phyloP scores from a whole-genome alignment of 1,139 yeast species.

The Diutina pseudorugosa region DNA sequence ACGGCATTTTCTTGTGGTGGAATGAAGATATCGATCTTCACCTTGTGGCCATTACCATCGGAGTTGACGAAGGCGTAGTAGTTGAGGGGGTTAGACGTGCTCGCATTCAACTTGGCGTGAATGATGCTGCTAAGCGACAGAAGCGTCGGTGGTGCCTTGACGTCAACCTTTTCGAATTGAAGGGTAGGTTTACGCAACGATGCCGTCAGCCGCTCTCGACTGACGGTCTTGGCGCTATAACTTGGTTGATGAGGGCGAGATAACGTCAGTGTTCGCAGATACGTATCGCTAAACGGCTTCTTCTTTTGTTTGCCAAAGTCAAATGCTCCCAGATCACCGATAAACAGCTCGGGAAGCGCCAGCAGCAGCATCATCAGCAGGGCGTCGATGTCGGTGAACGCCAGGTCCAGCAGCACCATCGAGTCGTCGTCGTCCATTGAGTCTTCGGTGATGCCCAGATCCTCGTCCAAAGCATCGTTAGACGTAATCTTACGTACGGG shows the following conservation, averaged over 20 bases:
- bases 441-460: neutral
- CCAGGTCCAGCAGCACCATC: neutral
- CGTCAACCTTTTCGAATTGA: neutral
- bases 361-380: slow-evolving; percentile 5
- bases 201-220: neutral
- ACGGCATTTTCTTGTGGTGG: slow-evolving; percentile 25
- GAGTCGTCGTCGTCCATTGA: neutral
- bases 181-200: neutral
- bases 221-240: neutral
- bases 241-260: neutral
- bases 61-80: slow-evolving; percentile 39
- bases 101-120: slow-evolving; percentile 21
- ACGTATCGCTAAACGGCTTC: neutral
- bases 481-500: neutral
- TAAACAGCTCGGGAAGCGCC: slow-evolving; percentile 2
- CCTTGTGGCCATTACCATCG: slow-evolving; percentile 13
- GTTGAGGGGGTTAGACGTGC: slow-evolving; percentile 36
- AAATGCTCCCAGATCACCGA: slow-evolving; percentile 1
- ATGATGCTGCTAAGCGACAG: slow-evolving; percentile 14
- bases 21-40: slow-evolving; percentile 23
- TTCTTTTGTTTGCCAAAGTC: neutral
- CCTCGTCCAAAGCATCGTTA: neutral
- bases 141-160: neutral
- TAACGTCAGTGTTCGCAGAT: neutral
- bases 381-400: slow-evolving; percentile 4